A percentile compares a stretch with the other conserved stretches of the same genome.
Conservation (phyloP, 108 stramenopile species). For the Stephanodiscus minutulus region DNA sequence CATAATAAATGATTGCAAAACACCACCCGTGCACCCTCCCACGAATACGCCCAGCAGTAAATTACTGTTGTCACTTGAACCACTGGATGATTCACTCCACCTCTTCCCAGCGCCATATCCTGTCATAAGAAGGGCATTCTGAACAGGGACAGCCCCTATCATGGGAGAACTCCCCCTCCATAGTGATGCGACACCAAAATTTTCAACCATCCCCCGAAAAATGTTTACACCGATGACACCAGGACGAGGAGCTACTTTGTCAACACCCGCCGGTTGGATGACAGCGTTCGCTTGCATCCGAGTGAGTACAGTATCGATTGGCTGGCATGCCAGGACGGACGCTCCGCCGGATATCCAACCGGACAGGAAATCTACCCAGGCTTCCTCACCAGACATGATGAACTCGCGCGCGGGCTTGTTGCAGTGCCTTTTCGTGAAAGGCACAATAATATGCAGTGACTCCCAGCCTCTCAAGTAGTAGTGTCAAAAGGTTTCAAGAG, state of each 20-base stretch:
- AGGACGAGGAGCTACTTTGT: conserved; percentile 6
- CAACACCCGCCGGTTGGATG: background rate
- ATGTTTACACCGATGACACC: conserved; percentile 13
- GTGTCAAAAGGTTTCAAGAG: too few relatives aligned
- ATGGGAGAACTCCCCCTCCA: conserved; percentile 82
- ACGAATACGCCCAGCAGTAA: conserved; percentile 66
- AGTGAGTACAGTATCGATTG: conserved; percentile 81
- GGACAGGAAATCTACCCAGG: conserved; percentile 74
- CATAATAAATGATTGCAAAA: conserved; percentile 85
- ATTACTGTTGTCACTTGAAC: conserved; percentile 13
- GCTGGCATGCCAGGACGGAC: conserved; percentile 71
- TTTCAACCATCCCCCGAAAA: conserved; percentile 38
- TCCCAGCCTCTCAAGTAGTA: too few relatives aligned
- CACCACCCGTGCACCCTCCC: conserved; percentile 78
- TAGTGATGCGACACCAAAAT: conserved; percentile 54
- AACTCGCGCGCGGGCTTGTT: background rate
- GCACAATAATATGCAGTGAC: too few relatives aligned
- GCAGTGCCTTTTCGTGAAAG: too few relatives aligned
- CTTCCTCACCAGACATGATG: conserved; percentile 45
- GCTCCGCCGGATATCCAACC: conserved; percentile 80
- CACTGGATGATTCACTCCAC: conserved; percentile 41
- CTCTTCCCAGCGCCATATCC: conserved; percentile 83
- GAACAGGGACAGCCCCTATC: conserved; percentile 83
- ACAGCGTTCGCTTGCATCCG: conserved; percentile 59
- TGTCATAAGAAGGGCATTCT: conserved; percentile 85